Evolutionary conservation across 345 rosid genomes (phyloP), one percentile per base, ranked within the genome.

Genomic region (Atalantia buxifolia): DNA sequence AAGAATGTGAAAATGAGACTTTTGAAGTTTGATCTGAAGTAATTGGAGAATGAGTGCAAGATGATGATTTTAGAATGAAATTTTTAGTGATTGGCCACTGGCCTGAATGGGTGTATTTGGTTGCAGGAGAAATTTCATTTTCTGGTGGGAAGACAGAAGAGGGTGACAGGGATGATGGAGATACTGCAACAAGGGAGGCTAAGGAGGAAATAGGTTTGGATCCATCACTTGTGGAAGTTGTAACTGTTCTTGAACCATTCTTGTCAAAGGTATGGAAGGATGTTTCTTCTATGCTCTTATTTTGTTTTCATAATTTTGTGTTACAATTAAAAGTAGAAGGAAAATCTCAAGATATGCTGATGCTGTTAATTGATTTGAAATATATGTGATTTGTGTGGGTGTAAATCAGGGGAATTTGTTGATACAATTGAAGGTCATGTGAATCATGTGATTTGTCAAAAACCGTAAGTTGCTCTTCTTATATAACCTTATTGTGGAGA

Each of bases 91-190:
- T 66, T 38, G 63, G 12, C 63, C 56, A 65, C 10, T 79, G 67
- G 68, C 42, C 22, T 74, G 9, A 71, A 31, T 78, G 38, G 68
- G 21, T 48, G 65, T 62, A 50, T 33, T 78, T 79, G 79, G 69
- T 77, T 85, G 82, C 81, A 92, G 93, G 94, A 72, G 93, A 92
- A 82, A 90, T 92, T 80, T 88, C 97, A 80, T 80, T 92, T 80
- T 94, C 94, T 9, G 97, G 94, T 65, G 93, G 97, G 63, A 90
- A 91, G 83, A 84, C 88, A 7, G 94, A 90, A 6, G 94, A 92
- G 83, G 83, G 76, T 71, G 93, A 92, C 76, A 85, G 82, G 82
- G 89, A 88, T 84, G 92, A 89, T 81, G 89, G 84, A 40, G 87
- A 88, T 40, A 92, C 91, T 22, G 94, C 92, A n/a, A 82, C 88